Conservation (phyloP, 805 yeast species). For the Grigorovia yakushimaensis region DNA sequence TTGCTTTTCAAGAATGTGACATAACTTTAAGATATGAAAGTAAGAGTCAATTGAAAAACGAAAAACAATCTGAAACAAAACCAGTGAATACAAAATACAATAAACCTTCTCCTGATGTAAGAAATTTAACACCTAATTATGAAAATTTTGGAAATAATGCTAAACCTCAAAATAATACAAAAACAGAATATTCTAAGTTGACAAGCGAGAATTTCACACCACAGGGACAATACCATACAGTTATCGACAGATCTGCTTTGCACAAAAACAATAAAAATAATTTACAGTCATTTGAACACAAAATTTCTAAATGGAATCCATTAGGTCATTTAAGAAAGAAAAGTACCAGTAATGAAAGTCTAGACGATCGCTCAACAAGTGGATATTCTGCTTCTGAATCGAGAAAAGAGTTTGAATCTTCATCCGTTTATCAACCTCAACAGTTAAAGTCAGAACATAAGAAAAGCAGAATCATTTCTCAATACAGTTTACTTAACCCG, state of each 20-base stretch:
- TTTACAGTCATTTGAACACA: slow-evolving; percentile 18
- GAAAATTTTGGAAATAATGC: slow-evolving; percentile 21
- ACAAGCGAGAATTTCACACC: slow-evolving; percentile 2
- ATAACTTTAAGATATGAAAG: slow-evolving; percentile 23
- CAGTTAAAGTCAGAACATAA: neutral
- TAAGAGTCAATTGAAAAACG: slow-evolving; percentile 6
- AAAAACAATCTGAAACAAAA: neutral
- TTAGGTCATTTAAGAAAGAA: slow-evolving; percentile 20
- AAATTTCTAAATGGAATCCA: slow-evolving; percentile 26
- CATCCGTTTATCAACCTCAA: slow-evolving; percentile 2
- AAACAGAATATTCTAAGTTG: slow-evolving; percentile 1
- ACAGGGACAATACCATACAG: slow-evolving; percentile 17
- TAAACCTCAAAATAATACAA: slow-evolving; percentile 4
- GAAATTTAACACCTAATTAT: slow-evolving; percentile 17
- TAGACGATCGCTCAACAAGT: slow-evolving; percentile 8
- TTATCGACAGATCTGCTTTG: slow-evolving; percentile 17
- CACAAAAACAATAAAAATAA: slow-evolving; percentile 12
- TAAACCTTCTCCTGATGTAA: slow-evolving; percentile 6
- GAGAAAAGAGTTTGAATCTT: slow-evolving; percentile 1
- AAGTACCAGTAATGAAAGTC: slow-evolving; percentile 10
- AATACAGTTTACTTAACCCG: slow-evolving; percentile 9
- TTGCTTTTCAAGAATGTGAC: slow-evolving; percentile 60
- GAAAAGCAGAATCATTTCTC: slow-evolving; percentile 6
- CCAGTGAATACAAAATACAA: slow-evolving; percentile 5
- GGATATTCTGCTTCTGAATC: slow-evolving; percentile 3